These are phyloP conservation scores for Arthrobotrys entomopaga DNA, from an alignment of 2,329 filamentous ascomycete species.

Conservation along the genomic window DNA sequence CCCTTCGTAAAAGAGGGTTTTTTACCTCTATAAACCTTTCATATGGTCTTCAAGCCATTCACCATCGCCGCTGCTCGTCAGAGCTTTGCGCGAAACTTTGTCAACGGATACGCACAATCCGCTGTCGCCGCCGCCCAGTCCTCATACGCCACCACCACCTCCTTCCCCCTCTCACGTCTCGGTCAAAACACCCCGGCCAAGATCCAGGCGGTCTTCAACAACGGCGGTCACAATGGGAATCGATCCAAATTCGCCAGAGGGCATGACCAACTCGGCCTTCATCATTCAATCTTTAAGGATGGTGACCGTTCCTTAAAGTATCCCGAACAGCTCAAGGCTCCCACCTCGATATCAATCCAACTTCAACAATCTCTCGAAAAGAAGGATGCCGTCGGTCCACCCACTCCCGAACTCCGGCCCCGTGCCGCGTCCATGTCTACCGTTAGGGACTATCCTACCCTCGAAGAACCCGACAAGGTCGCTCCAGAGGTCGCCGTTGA, in stretches of 20 bases:
- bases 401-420: slow-evolving; percentile 39
- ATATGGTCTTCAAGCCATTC: slow-evolving; percentile 71
- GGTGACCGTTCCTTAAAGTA: slow-evolving; percentile 53
- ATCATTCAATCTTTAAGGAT: slow-evolving; percentile 56
- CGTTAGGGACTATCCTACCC: slow-evolving; percentile 47
- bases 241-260: slow-evolving; percentile 45
- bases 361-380: slow-evolving; percentile 50
- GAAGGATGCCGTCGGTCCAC: slow-evolving; percentile 43
- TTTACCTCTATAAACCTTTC: slow-evolving; percentile 17
- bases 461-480: slow-evolving; percentile 48
- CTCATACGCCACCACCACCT: slow-evolving; percentile 77
- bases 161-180: slow-evolving; percentile 72
- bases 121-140: slow-evolving; percentile 94
- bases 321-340: slow-evolving; percentile 40
- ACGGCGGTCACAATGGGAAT: slow-evolving; percentile 64
- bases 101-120: slow-evolving; percentile 97
- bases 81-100: slow-evolving; percentile 95
- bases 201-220: slow-evolving; percentile 63
- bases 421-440: slow-evolving; percentile 52
- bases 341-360: slow-evolving; percentile 45
- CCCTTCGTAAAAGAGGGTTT: slow-evolving; percentile 9
- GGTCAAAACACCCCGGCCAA: slow-evolving; percentile 68
- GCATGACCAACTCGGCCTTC: slow-evolving; percentile 44
- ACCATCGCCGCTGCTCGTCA: slow-evolving; percentile 86
- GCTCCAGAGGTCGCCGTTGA: slow-evolving; percentile 34